These are phyloP conservation scores for Alternaria sp. DNA, from an alignment of 2,329 filamentous ascomycete species.

Conservation along the genomic window DNA sequence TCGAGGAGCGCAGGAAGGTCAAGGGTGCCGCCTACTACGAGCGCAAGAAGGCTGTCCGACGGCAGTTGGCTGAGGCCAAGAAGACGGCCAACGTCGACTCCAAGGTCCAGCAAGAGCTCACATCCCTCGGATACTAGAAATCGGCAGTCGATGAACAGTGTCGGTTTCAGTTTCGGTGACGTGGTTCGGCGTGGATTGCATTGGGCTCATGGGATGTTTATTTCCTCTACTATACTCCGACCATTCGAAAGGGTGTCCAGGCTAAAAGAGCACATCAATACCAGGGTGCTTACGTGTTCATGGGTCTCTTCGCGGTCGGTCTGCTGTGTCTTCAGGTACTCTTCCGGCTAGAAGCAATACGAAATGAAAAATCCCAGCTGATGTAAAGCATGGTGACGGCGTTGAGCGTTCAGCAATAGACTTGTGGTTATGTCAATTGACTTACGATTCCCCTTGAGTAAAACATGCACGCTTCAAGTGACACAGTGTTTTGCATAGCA, in stretches of 20 bases:
- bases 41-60: slow-evolving; percentile 96
- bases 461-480: background rate
- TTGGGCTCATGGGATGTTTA: slow-evolving; percentile 51
- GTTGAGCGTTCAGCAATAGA: slow-evolving; percentile 35
- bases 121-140: slow-evolving; percentile 87
- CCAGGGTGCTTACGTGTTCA: slow-evolving; percentile 50
- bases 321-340: slow-evolving; percentile 49
- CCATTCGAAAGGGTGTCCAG: slow-evolving; percentile 49
- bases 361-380: slow-evolving; percentile 51
- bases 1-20: slow-evolving; percentile 99
- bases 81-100: slow-evolving; percentile 87
- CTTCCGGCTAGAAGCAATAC: slow-evolving; percentile 51
- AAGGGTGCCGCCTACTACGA: slow-evolving; percentile 99
- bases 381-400: slow-evolving; percentile 47
- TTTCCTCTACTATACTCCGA: slow-evolving; percentile 50
- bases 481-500: background rate
- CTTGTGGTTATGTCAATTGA: slow-evolving; percentile 32
- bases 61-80: slow-evolving; percentile 91
- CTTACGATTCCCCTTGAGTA: slow-evolving; percentile 20
- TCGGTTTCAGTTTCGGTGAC: slow-evolving; percentile 40
- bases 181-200: slow-evolving; percentile 50
- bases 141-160: slow-evolving; percentile 45
- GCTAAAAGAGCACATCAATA: slow-evolving; percentile 51
- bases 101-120: slow-evolving; percentile 89
- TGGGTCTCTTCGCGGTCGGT: slow-evolving; percentile 51